Conservation (phyloP, 208 protist genomes). For the Polymyxa betae region DNA sequence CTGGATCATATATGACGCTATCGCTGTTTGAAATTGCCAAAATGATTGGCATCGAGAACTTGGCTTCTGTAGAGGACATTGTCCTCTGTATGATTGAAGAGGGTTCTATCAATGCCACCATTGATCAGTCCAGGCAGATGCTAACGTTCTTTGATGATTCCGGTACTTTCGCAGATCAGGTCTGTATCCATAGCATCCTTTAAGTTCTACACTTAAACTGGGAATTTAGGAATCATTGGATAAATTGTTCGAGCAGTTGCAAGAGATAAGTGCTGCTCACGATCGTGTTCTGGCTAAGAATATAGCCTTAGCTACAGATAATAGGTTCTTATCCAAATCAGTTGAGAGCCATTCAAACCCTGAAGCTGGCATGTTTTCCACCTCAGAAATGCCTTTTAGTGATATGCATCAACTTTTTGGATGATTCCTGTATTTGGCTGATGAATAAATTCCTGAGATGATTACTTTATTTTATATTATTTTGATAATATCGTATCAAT, state of each 20-base stretch:
- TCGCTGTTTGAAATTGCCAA: neutral
- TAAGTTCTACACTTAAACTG: neutral
- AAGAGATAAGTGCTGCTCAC: neutral
- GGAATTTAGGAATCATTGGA: neutral
- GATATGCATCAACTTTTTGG: too few relatives aligned
- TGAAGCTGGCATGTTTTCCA: too few relatives aligned
- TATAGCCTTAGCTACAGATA: neutral
- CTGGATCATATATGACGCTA: neutral
- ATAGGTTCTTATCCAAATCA: too few relatives aligned
- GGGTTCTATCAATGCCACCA: neutral
- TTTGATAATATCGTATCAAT: too few relatives aligned
- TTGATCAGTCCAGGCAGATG: neutral
- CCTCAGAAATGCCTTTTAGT: too few relatives aligned
- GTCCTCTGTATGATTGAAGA: conserved; percentile 6
- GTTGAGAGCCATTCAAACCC: too few relatives aligned
- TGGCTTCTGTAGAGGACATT: neutral
- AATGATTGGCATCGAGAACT: neutral
- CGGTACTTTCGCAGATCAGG: neutral
- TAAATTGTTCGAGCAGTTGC: neutral
- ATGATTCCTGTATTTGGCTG: too few relatives aligned
- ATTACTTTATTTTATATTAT: too few relatives aligned
- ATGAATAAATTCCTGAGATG: too few relatives aligned
- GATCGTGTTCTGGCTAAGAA: neutral
- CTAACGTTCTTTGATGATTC: neutral
- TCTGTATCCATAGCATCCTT: neutral